Evolutionary conservation across 768 basidiomycete genomes (phyloP).

Genomic region (Dioszegia crocea): DNA sequence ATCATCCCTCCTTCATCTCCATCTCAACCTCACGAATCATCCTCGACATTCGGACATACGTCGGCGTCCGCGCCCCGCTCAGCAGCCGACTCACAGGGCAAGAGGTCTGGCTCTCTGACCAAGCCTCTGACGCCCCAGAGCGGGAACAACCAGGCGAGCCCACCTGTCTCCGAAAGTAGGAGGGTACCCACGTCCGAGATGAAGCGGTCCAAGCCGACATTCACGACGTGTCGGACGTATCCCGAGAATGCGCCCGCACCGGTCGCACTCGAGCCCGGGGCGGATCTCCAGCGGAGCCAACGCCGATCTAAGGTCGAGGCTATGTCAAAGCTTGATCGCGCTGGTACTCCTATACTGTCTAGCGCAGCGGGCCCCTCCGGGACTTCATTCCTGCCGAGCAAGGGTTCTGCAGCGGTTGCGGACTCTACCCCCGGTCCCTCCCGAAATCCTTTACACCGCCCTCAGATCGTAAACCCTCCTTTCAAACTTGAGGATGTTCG

Average conservation of each 20-base stretch:
- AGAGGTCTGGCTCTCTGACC: background rate
- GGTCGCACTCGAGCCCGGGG: slow-evolving; percentile 16
- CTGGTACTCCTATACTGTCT: slow-evolving; percentile 15
- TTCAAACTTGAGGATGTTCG: slow-evolving; percentile 34
- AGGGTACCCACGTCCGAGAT: background rate
- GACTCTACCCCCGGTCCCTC: slow-evolving; percentile 22
- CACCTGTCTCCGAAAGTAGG: background rate
- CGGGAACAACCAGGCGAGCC: background rate
- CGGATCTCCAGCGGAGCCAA: slow-evolving; percentile 34
- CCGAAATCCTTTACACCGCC: slow-evolving; percentile 40
- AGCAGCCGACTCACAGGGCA: background rate
- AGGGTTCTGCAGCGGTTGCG: slow-evolving; percentile 3
- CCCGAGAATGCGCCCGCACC: slow-evolving; percentile 28
- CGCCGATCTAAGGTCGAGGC: slow-evolving; percentile 42
- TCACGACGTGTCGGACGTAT: slow-evolving; percentile 29
- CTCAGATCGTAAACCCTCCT: slow-evolving; percentile 29
- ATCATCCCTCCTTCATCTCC: slow-evolving; percentile 6
- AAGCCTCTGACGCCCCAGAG: slow-evolving; percentile 1
- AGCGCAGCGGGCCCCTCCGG: slow-evolving; percentile 18
- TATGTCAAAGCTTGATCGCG: slow-evolving; percentile 34
- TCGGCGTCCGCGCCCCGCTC: background rate
- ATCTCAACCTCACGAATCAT: background rate
- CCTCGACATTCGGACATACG: background rate
- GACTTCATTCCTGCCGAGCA: slow-evolving; percentile 30
- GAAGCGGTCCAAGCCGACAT: slow-evolving; percentile 24